These are phyloP conservation scores for Platanus orientalis DNA, from an alignment of 164 flowering plant genomes.

Conservation along the genomic window DNA sequence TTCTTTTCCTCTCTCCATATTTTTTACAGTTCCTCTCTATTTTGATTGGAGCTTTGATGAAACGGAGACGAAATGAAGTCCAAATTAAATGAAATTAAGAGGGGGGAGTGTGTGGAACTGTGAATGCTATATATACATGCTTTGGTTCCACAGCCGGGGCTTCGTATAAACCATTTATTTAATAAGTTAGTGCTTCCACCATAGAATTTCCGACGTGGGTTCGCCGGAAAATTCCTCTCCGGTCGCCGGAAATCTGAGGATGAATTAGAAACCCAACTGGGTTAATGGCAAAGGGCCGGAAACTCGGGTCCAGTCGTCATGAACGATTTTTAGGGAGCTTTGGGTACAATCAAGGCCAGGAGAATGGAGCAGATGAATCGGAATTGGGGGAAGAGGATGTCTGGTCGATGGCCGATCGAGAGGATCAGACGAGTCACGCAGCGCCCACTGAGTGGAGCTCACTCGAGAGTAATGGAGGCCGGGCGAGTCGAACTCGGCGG, in stretches of 20 bases:
- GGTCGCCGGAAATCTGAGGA: constrained; percentile 1
- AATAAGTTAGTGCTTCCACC: too few species aligned
- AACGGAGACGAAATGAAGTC: too few species aligned
- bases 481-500: neutral
- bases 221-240: too few species aligned
- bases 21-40: too few species aligned
- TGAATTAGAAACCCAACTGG: neutral
- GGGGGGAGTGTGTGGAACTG: too few species aligned
- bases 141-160: too few species aligned
- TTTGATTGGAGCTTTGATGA: too few species aligned
- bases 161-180: too few species aligned
- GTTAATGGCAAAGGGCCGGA: constrained; percentile 26
- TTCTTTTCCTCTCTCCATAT: too few species aligned
- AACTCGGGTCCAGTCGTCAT: constrained; percentile 15
- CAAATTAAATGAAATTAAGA: too few species aligned
- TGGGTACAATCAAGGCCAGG: constrained; percentile 10
- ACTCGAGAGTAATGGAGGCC: neutral
- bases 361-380: constrained; percentile 3
- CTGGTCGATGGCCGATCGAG: constrained; percentile 22
- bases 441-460: constrained; percentile 1
- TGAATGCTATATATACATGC: too few species aligned
- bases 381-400: constrained; percentile 31
- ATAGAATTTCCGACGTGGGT: too few species aligned
- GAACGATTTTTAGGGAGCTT: constrained; percentile 12
- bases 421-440: neutral